A percentile compares a stretch with the other conserved stretches of the same genome.
Conservation (phyloP, 805 yeast species). For the Crinitomyces ghanaensis region DNA sequence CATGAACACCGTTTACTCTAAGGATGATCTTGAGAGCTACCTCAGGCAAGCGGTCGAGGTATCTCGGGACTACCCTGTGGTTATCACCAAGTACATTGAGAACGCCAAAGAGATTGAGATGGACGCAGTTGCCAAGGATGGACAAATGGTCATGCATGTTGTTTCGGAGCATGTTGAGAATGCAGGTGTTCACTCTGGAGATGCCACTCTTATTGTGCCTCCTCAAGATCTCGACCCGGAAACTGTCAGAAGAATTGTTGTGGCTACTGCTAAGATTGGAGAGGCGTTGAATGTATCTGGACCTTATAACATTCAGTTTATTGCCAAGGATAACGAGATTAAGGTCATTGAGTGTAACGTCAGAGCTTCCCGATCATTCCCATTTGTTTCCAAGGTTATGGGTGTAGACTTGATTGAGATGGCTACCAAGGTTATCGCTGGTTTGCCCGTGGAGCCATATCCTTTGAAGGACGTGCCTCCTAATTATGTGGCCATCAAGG, state of each 20-base stretch:
- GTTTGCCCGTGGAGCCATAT: constrained; percentile 75
- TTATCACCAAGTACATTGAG: constrained; percentile 91
- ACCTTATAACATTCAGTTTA: constrained; percentile 94
- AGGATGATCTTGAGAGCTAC: constrained; percentile 77
- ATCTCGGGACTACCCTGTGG: constrained; percentile 96
- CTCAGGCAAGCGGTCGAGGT: constrained; percentile 93
- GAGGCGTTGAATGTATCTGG: constrained; percentile 92
- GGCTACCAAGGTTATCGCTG: constrained; percentile 94
- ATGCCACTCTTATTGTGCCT: constrained; percentile 93
- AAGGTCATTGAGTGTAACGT: constrained; percentile 98
- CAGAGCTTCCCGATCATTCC: constrained; percentile 99
- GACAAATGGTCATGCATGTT: constrained; percentile 91
- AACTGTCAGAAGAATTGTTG: constrained; percentile 83
- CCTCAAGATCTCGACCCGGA: constrained; percentile 91
- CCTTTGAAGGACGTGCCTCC: constrained; percentile 84
- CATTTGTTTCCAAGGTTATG: constrained; percentile 93
- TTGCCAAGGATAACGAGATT: constrained; percentile 88
- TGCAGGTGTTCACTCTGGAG: constrained; percentile 99
- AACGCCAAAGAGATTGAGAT: constrained; percentile 96
- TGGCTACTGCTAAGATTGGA: constrained; percentile 93
- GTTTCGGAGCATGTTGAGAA: constrained; percentile 98
- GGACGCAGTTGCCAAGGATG: constrained; percentile 96
- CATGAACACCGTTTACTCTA: constrained; percentile 90
- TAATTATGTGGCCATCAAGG: constrained; percentile 92
- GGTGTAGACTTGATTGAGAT: constrained; percentile 94